phyloP scores from a whole-genome alignment of 176 grass and related monocot species.

The Cocos nucifera region DNA sequence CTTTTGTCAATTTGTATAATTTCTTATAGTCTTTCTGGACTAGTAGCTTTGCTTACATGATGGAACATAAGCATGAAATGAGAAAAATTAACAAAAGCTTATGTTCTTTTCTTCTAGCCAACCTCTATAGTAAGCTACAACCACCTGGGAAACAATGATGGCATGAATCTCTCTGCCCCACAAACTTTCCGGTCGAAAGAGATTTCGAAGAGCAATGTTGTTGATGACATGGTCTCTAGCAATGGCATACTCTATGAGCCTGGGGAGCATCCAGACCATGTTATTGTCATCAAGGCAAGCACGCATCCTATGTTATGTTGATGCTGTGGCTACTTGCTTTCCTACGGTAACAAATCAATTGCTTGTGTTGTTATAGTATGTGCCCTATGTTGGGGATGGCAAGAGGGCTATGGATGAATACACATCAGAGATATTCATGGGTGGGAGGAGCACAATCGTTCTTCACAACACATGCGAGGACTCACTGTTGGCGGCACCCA shows the following conservation, averaged over 20 bases:
- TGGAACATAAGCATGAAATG: no score
- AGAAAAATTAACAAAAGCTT: not conserved
- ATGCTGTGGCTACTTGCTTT: not conserved
- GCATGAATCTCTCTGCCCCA: slow-evolving; percentile 89
- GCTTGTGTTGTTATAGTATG: slow-evolving; percentile 40
- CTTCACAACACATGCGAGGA: slow-evolving; percentile 37
- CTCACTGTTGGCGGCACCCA: slow-evolving; percentile 2
- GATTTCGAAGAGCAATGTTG: slow-evolving; percentile 97
- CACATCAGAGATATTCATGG: slow-evolving; percentile 16
- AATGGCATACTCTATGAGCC: slow-evolving; percentile 88
- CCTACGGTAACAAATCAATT: not conserved
- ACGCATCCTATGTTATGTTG: not conserved
- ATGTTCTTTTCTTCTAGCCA: slow-evolving; percentile 36
- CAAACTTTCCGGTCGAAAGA: slow-evolving; percentile 97
- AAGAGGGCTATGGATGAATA: slow-evolving; percentile 8
- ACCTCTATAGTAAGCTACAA: slow-evolving; percentile 99
- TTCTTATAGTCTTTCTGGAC: not conserved
- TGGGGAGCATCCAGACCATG: slow-evolving; percentile 89
- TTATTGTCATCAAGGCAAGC: slow-evolving; percentile 91
- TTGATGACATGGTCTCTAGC: slow-evolving; percentile 98
- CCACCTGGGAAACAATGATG: slow-evolving; percentile 91
- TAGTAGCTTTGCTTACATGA: not conserved
- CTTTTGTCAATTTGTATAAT: not conserved
- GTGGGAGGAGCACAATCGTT: slow-evolving; percentile 45
- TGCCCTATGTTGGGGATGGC: slow-evolving; percentile 84